Conservation (phyloP, 371 early-diverging fungal genomes). For the Actinomortierella wolfii region DNA sequence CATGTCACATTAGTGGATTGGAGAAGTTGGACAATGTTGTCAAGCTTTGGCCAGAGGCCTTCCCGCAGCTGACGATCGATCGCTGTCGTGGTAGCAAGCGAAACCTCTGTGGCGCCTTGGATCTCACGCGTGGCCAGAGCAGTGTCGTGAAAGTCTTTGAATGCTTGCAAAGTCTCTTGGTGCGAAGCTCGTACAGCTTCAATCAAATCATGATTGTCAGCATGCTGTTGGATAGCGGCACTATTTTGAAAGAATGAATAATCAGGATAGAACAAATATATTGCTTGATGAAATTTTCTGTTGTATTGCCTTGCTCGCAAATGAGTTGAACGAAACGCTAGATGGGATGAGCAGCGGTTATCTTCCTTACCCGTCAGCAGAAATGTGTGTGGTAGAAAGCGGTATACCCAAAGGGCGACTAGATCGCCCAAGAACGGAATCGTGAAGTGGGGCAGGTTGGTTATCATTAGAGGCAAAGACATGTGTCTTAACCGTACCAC, state of each 20-base stretch:
- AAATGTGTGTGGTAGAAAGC: too few relatives aligned
- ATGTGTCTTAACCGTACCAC: slow-evolving; percentile 34
- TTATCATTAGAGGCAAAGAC: slow-evolving; percentile 28
- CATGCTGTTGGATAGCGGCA: too few relatives aligned
- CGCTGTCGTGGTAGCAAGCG: not conserved
- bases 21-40: slow-evolving; percentile 12
- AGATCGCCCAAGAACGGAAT: not conserved
- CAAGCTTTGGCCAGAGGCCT: slow-evolving; percentile 15
- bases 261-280: too few relatives aligned
- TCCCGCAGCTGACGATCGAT: slow-evolving; percentile 17
- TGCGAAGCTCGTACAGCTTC: not conserved
- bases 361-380: too few relatives aligned
- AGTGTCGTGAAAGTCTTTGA: not conserved
- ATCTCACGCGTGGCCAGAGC: slow-evolving; percentile 2
- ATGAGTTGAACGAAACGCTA: too few relatives aligned
- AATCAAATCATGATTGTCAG: too few relatives aligned
- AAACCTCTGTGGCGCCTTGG: slow-evolving; percentile 8
- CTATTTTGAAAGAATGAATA: too few relatives aligned
- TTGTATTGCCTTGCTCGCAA: too few relatives aligned
- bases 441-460: slow-evolving; percentile 11
- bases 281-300: too few relatives aligned
- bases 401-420: not conserved
- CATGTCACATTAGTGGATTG: not conserved
- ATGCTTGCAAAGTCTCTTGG: not conserved
- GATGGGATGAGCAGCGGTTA: too few relatives aligned